A percentile compares a stretch with the other conserved stretches of the same genome.
phyloP scores from a whole-genome alignment of 78 protist genomes.

The slime mould (Dictyostelium discoideum) region dicty_2.7 NC_007091.3:333001-333500 shows the following conservation, averaged over 20 bases:
- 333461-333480: neutral
- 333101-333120: neutral
- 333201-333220: neutral
- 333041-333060: conserved; percentile 17
- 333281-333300: neutral
- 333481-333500: neutral
- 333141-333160: conserved; percentile 14
- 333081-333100: neutral
- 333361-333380: neutral
- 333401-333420: conserved; percentile 13
- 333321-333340: neutral
- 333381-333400: neutral
- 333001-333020: neutral
- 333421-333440: neutral
- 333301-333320: conserved; percentile 28
- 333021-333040: conserved; percentile 17
- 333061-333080: neutral
- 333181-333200: conserved; percentile 40
- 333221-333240: neutral
- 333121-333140: conserved; percentile 7
- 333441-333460: neutral
- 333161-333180: conserved; percentile 17
- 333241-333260: neutral
- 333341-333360: neutral
- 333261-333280: neutral